These are phyloP conservation scores for Monosporascus sp. DNA, from an alignment of 2,329 filamentous ascomycete genomes.

Conservation along the genomic window DNA sequence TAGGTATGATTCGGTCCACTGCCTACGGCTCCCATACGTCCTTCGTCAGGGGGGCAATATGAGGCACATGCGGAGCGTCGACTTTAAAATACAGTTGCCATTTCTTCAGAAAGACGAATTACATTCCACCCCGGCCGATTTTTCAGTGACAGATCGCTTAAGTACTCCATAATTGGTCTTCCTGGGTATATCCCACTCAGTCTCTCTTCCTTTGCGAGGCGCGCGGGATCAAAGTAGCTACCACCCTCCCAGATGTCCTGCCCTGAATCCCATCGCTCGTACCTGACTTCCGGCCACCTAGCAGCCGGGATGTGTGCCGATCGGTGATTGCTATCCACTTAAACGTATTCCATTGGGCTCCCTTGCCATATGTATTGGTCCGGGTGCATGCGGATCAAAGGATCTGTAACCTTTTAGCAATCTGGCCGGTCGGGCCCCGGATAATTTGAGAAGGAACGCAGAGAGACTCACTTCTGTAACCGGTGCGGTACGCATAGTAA, in stretches of 20 bases:
- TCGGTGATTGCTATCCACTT: background rate
- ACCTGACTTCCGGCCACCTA: background rate
- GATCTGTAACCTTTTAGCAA: conserved; percentile 13
- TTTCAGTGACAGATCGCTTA: no score
- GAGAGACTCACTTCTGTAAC: conserved; percentile 19
- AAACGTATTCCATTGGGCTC: conserved; percentile 22
- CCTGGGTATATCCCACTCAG: conserved; percentile 1
- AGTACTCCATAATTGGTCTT: background rate
- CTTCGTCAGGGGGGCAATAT: no score
- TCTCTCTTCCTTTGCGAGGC: background rate
- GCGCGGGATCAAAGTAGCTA: background rate
- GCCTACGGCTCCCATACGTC: no score
- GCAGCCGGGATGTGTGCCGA: background rate
- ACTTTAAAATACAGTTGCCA: no score
- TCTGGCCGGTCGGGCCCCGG: conserved; percentile 6
- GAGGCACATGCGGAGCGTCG: no score
- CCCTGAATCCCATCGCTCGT: background rate
- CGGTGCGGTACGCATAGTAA: conserved; percentile 20
- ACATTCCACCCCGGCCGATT: background rate
- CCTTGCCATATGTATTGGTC: conserved; percentile 25
- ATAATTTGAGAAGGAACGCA: background rate
- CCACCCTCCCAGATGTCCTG: background rate
- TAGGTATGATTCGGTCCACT: no score
- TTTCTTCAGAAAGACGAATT: no score
- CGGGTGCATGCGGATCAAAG: conserved; percentile 21